A percentile compares a stretch with the other conserved stretches of the same genome.
Conservation (phyloP, 352 stramenopile species). For the Elongisporangium senticosum region DNA sequence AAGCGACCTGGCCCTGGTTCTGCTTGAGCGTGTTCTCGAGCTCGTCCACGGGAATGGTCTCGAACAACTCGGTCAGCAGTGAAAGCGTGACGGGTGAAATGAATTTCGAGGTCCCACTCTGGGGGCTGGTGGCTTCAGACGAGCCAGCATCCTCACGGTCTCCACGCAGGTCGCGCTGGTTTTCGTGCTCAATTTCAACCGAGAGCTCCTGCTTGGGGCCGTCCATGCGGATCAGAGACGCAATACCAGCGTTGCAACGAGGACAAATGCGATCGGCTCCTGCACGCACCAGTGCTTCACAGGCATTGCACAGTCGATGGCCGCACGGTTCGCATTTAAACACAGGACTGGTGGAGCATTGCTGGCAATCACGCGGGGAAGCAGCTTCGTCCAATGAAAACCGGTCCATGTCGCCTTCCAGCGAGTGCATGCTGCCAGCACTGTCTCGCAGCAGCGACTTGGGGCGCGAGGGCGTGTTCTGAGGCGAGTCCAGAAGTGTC, state of each 20-base stretch:
- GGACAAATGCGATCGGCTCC: slow-evolving; percentile 3
- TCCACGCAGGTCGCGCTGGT: slow-evolving; percentile 22
- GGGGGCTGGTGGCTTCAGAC: slow-evolving; percentile 2
- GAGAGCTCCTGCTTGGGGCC: slow-evolving; percentile 5
- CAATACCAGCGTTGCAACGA: slow-evolving; percentile 7
- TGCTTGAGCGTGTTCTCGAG: slow-evolving; percentile 46
- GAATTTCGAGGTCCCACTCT: too few relatives aligned
- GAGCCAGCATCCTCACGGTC: background rate
- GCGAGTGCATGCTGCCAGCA: too few relatives aligned
- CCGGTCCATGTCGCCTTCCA: too few relatives aligned
- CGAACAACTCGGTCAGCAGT: slow-evolving; percentile 67
- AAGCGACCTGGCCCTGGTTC: slow-evolving; percentile 40
- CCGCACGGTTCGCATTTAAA: slow-evolving; percentile 12
- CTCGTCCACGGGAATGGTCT: slow-evolving; percentile 58
- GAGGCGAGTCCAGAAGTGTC: slow-evolving; percentile 71
- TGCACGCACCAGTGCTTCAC: slow-evolving; percentile 5
- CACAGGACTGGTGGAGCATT: slow-evolving; percentile 12
- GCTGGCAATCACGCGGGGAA: background rate
- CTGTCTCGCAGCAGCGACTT: slow-evolving; percentile 18
- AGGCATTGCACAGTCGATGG: slow-evolving; percentile 10
- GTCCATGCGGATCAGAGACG: slow-evolving; percentile 5
- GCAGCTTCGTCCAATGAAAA: too few relatives aligned
- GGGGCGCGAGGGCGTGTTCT: slow-evolving; percentile 58
- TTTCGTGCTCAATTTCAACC: slow-evolving; percentile 20
- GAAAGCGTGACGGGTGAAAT: slow-evolving; percentile 59